phyloP scores from a whole-genome alignment of 306 rosid species.

The Boehmeria nivea region DNA sequence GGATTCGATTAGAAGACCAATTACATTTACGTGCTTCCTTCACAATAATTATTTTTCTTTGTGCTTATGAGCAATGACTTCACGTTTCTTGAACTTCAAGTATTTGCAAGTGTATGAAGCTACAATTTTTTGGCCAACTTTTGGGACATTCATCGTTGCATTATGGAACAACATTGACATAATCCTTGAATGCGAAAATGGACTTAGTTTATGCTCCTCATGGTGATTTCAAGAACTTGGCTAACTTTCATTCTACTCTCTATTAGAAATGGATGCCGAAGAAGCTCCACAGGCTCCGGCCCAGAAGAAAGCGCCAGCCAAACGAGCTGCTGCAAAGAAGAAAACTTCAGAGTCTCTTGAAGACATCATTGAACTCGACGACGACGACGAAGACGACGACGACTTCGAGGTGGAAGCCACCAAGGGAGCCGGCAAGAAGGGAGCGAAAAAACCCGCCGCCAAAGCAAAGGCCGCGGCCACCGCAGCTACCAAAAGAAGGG shows the following conservation, averaged over 20 bases:
- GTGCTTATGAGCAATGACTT: too few species aligned
- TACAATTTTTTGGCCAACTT: too few species aligned
- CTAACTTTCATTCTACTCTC: neutral
- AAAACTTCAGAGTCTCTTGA: constrained; percentile 32
- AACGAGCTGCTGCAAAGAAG: constrained; percentile 48
- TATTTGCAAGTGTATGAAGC: too few species aligned
- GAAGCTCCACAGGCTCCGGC: constrained; percentile 36
- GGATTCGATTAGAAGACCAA: too few species aligned
- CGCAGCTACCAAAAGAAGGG: constrained; percentile 22
- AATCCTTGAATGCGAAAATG: too few species aligned
- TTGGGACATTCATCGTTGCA: too few species aligned
- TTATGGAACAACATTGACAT: too few species aligned
- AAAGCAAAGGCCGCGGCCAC: constrained; percentile 40
- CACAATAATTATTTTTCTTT: too few species aligned
- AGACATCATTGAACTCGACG: constrained; percentile 35
- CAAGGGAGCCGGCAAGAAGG: constrained; percentile 39
- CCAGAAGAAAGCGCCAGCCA: constrained; percentile 41
- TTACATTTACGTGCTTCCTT: too few species aligned
- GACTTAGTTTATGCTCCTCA: neutral
- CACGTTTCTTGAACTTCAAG: too few species aligned
- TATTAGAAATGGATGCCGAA: constrained; percentile 35
- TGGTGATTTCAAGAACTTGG: neutral
- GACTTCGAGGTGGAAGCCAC: constrained; percentile 35
- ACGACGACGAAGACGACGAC: constrained; percentile 9
- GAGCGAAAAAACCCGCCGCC: constrained; percentile 55